Conservation (phyloP, 345 rosid species). For the Pistacia vera region DNA sequence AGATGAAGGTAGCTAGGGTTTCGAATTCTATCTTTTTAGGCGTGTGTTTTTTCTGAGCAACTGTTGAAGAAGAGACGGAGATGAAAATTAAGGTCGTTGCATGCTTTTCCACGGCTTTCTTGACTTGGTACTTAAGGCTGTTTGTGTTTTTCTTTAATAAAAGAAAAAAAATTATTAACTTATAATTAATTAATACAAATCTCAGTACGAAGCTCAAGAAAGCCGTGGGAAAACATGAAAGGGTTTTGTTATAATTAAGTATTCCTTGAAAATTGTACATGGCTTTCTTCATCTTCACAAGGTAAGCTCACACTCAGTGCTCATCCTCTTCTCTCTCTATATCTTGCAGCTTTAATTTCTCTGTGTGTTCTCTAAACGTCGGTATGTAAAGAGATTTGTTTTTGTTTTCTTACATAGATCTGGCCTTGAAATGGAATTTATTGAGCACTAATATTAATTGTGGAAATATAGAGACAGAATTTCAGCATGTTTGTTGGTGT, state of each 20-base stretch:
- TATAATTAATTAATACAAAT: not conserved
- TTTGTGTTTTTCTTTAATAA: not conserved
- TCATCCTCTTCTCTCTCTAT: not conserved
- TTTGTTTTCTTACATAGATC: not conserved
- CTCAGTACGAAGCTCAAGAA: constrained; percentile 32
- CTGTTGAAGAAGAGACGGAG: not conserved
- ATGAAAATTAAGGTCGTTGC: constrained; percentile 19
- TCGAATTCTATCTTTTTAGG: too few relatives aligned
- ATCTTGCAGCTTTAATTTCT: too few relatives aligned
- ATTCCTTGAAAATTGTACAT: not conserved
- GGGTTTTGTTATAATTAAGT: constrained; percentile 10
- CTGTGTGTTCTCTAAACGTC: not conserved
- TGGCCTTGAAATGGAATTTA: not conserved
- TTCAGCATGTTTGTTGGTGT: not conserved
- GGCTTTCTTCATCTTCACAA: not conserved
- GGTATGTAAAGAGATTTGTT: not conserved
- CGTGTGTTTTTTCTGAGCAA: not conserved
- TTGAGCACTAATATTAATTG: not conserved
- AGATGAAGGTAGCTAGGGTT: too few relatives aligned
- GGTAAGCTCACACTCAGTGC: not conserved
- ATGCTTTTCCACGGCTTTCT: constrained; percentile 57
- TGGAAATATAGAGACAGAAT: not conserved
- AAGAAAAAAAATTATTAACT: too few relatives aligned
- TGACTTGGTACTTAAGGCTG: constrained; percentile 26
- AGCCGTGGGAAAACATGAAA: constrained; percentile 40